Evolutionary conservation across 768 basidiomycete species (phyloP).

Genomic region (Boletus tomentosulus): DNA sequence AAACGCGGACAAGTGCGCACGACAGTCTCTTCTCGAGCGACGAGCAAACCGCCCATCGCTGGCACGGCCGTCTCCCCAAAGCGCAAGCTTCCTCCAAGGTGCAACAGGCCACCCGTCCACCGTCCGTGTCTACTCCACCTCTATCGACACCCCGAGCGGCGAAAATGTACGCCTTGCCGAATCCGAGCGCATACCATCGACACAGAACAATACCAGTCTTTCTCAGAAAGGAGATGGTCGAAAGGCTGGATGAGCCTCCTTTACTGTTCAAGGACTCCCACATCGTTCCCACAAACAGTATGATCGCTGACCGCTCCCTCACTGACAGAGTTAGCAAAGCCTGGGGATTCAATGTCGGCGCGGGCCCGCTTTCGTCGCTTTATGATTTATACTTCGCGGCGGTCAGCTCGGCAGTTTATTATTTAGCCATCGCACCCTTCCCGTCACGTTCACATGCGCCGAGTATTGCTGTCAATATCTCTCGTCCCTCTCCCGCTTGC

Average conservation of each 20-base stretch:
- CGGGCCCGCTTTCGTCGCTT: slow-evolving; percentile 34
- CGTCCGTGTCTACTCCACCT: slow-evolving; percentile 6
- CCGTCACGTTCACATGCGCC: slow-evolving; percentile 63
- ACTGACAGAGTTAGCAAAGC: slow-evolving; percentile 58
- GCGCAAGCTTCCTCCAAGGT: slow-evolving; percentile 20
- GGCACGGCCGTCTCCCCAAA: slow-evolving; percentile 4
- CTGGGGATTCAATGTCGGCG: slow-evolving; percentile 70
- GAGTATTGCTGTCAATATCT: slow-evolving; percentile 55
- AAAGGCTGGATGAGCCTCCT: slow-evolving; percentile 54
- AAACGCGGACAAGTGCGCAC: slow-evolving; percentile 13
- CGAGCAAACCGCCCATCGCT: not conserved
- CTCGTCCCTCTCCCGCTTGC: slow-evolving; percentile 55
- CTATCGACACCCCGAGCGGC: slow-evolving; percentile 11
- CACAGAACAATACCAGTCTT: slow-evolving; percentile 66
- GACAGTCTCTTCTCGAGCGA: slow-evolving; percentile 3
- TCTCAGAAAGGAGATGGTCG: slow-evolving; percentile 45
- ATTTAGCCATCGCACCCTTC: slow-evolving; percentile 78
- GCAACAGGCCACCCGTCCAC: slow-evolving; percentile 1
- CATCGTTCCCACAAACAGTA: slow-evolving; percentile 50
- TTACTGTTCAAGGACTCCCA: slow-evolving; percentile 43
- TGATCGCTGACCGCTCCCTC: slow-evolving; percentile 45
- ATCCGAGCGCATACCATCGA: slow-evolving; percentile 66
- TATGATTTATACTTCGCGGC: not conserved
- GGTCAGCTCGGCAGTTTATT: slow-evolving; percentile 52
- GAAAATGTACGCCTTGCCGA: slow-evolving; percentile 55